A percentile compares a stretch with the other conserved stretches of the same genome.
Evolutionary conservation across 2,329 filamentous ascomycete species (phyloP).

Genomic region (Cladobotryum mycophilum): DNA sequence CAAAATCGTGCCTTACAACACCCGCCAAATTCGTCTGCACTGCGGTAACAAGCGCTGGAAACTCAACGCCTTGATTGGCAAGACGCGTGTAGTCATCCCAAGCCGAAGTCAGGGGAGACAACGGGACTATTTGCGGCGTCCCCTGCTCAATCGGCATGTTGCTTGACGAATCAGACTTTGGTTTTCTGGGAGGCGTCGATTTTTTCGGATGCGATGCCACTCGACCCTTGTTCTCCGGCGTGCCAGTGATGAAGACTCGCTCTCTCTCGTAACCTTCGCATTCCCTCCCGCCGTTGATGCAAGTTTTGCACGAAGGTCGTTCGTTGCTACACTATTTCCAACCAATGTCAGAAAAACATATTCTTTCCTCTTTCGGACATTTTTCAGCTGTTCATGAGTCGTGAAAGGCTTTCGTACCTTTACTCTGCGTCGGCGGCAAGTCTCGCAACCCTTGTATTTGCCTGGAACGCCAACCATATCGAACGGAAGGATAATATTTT

Average conservation of each 20-base stretch:
- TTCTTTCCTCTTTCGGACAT: neutral
- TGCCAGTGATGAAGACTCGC: constrained; percentile 59
- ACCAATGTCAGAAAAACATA: neutral
- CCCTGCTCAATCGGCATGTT: constrained; percentile 19
- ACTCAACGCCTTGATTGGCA: constrained; percentile 30
- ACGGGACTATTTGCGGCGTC: constrained; percentile 26
- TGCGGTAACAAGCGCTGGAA: constrained; percentile 38
- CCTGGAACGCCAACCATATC: constrained; percentile 57
- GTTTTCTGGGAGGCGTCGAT: constrained; percentile 27
- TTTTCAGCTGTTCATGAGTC: neutral
- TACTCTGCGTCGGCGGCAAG: constrained; percentile 52
- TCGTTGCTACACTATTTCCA: constrained; percentile 52
- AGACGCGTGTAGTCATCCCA: constrained; percentile 44
- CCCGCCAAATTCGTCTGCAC: constrained; percentile 37
- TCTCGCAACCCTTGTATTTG: constrained; percentile 60
- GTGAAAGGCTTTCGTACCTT: constrained; percentile 37
- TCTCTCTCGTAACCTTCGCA: constrained; percentile 59
- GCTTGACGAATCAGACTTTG: constrained; percentile 16
- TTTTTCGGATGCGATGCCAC: constrained; percentile 52
- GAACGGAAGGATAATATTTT: constrained; percentile 6
- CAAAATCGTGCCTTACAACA: constrained; percentile 24
- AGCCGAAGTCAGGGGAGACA: constrained; percentile 40
- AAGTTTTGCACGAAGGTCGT: constrained; percentile 55
- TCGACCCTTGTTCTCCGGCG: constrained; percentile 45
- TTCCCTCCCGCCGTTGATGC: constrained; percentile 47